Conservation (phyloP, 2,329 filamentous ascomycete genomes). For the Gyromitra esculenta region DNA sequence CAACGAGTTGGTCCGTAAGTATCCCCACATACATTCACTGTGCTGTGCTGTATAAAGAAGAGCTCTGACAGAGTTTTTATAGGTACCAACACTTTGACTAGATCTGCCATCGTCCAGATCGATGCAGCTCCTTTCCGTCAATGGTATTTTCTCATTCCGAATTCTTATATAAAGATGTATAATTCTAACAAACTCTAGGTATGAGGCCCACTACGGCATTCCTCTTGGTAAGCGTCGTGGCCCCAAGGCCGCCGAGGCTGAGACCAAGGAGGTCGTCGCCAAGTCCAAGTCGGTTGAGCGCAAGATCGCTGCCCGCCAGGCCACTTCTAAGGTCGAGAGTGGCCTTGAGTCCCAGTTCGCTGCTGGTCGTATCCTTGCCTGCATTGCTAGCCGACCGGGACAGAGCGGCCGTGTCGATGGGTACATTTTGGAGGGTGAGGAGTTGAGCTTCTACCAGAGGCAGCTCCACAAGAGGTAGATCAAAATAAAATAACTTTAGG, state of each 20-base stretch:
- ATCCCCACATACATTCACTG: not conserved
- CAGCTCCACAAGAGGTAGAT: constrained; percentile 92
- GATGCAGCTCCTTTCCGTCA: constrained; percentile 99
- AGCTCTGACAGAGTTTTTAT: not conserved
- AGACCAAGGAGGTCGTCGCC: constrained; percentile 65
- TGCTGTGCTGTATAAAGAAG: not conserved
- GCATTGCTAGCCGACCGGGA: constrained; percentile 90
- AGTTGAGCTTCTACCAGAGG: constrained; percentile 99
- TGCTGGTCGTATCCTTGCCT: constrained; percentile 95
- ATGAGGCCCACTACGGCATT: constrained; percentile 99
- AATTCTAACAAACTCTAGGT: constrained; percentile 61
- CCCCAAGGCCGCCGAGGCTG: constrained; percentile 69
- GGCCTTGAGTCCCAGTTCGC: constrained; percentile 99
- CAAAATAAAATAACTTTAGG: constrained; percentile 41
- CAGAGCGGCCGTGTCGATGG: constrained; percentile 97
- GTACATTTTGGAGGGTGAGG: constrained; percentile 98
- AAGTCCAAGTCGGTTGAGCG: constrained; percentile 95
- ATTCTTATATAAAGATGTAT: not conserved
- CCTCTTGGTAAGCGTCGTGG: constrained; percentile 88
- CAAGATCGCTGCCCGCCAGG: constrained; percentile 91
- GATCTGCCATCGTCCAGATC: constrained; percentile 97
- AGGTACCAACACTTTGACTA: constrained; percentile 97
- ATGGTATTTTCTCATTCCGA: constrained; percentile 67
- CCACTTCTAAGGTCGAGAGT: constrained; percentile 88
- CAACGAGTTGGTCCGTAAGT: constrained; percentile 94